Conservation (phyloP, 2,329 filamentous ascomycete species). For the Sclerotinia sclerotiorum region DNA sequence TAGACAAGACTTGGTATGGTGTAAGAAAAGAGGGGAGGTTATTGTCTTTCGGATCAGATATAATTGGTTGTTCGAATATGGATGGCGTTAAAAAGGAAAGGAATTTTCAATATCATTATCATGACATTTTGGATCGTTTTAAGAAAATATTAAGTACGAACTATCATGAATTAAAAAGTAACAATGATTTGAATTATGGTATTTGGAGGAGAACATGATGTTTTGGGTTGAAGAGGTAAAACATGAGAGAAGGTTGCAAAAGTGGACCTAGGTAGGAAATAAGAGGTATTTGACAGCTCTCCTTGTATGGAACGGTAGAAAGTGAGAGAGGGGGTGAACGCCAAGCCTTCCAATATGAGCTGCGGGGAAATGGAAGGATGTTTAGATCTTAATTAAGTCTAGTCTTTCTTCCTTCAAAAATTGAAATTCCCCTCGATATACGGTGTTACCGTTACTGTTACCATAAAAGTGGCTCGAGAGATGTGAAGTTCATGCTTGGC, state of each 20-base stretch:
- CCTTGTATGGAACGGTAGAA: not conserved
- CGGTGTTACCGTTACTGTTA: not conserved
- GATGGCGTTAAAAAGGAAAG: conserved; percentile 5
- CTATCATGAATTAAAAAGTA: too few species aligned
- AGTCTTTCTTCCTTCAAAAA: not conserved
- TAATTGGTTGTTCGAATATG: not conserved
- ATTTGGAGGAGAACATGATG: not conserved
- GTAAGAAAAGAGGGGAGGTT: not conserved
- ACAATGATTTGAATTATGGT: not conserved
- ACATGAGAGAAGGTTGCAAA: not conserved
- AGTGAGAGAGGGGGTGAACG: not conserved
- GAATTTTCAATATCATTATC: not conserved
- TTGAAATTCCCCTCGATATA: not conserved
- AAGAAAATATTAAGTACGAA: not conserved
- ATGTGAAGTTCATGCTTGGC: not conserved
- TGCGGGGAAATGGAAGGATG: not conserved
- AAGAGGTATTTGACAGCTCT: too few species aligned
- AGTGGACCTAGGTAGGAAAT: not conserved
- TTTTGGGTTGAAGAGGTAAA: not conserved
- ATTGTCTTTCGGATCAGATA: not conserved
- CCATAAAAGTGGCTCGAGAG: not conserved
- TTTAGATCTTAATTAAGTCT: not conserved
- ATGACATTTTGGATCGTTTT: not conserved
- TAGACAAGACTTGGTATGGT: conserved; percentile 7
- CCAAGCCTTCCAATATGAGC: not conserved